Evolutionary conservation across 2,329 filamentous ascomycete genomes (phyloP), one percentile per base, ranked within the genome.

Genomic region (Thielaviopsis populi): DNA sequence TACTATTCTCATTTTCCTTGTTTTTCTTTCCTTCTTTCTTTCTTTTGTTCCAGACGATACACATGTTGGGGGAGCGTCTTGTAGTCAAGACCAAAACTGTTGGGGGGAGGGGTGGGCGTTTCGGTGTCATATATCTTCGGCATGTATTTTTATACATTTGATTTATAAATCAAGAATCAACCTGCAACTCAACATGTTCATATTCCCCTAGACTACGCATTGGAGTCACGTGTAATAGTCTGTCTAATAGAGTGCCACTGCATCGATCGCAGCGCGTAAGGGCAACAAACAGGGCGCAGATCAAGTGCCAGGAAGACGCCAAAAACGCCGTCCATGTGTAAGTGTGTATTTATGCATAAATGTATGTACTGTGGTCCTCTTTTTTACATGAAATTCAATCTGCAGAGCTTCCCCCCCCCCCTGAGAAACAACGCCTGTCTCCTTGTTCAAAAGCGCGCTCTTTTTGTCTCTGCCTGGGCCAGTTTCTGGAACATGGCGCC

Each of bases 401-500:
- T 27, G 15, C 46, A 50, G 24, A 24, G 46, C 19, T n/a, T n/a
- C n/a, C n/a, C n/a, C n/a, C n/a, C n/a, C n/a, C 15, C 19, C 46
- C 24, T 27, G 46, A 50, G 46, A 50, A 17, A 50, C 19, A 50
- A 50, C 10, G 46, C 19, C 46, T 15, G 7, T 37, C 27, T 37
- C 17, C 13, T n/a, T 17, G n/a, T 11, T 37, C 54, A 65, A 41
- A 61, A 59, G 27, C 59, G 41, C 22, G n/a, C 53, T 13, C 56
- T 59, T 48, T 65, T 65, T 2, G 54, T 59, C 19, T 50, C 54
- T n/a, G 37, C 43, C 40, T 58, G 58, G 3, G 61, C 53, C 24
- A 63, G 59, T 54, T 63, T 58, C 56, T 48, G 42, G 48, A 54
- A 63, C 56, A 63, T 54, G 19, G 33, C 61, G 10, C 61, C 61